Percentiles rank a stretch among this genome's conserved stretches.
Conservation (phyloP, 2,329 filamentous ascomycete genomes). For the Canariomyces notabilis region DNA sequence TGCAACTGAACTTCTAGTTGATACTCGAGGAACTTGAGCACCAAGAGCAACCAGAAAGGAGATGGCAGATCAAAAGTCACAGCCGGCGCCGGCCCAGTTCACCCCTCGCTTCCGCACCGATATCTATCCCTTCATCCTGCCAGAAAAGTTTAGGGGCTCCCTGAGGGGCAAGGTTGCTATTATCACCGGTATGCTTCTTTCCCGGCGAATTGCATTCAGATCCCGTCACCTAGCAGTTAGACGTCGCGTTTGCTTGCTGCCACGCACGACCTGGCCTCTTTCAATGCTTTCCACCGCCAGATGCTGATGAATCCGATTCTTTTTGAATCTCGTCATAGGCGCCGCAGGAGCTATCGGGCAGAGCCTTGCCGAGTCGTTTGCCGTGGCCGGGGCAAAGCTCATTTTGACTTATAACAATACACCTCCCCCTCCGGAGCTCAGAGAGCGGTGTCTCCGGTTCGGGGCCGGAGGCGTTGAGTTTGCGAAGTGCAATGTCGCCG, state of each 20-base stretch:
- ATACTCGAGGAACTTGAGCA: too few relatives aligned
- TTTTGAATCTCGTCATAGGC: conserved; percentile 14
- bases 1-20: too few relatives aligned
- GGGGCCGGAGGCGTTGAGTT: conserved; percentile 23
- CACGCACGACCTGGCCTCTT: too few relatives aligned
- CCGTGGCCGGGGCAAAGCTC: conserved; percentile 28
- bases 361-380: conserved; percentile 29
- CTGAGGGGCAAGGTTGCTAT: conserved; percentile 26
- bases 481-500: conserved; percentile 26
- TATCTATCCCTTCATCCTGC: conserved; percentile 29
- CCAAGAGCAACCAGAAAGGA: background rate
- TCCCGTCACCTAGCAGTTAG: too few relatives aligned
- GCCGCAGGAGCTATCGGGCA: conserved; percentile 28
- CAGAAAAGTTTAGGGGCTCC: conserved; percentile 25
- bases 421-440: conserved; percentile 21
- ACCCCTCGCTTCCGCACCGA: conserved; percentile 27
- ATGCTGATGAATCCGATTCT: too few relatives aligned
- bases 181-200: conserved; percentile 24
- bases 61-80: conserved; percentile 5
- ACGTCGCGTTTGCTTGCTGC: too few relatives aligned
- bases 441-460: conserved; percentile 20
- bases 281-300: too few relatives aligned
- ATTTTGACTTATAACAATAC: conserved; percentile 29
- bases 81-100: conserved; percentile 13
- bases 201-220: too few relatives aligned